Percentiles rank a stretch among this genome's conserved stretches.
phyloP scores from a whole-genome alignment of 2,329 filamentous ascomycete genomes.

The Curvularia sp. region DNA sequence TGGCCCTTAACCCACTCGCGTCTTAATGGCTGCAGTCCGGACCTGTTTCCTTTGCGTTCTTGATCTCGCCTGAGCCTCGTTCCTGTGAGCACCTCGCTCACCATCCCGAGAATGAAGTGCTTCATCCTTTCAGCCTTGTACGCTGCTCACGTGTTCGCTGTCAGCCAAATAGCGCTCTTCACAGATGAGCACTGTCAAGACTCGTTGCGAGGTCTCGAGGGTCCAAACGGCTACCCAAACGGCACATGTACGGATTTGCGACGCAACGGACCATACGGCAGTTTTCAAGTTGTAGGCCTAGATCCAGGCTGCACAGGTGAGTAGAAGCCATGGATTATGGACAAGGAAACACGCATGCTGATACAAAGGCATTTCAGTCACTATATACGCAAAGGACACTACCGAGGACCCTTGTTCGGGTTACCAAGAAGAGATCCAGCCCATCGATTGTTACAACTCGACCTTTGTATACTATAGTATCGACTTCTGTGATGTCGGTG shows the following conservation, averaged over 20 bases:
- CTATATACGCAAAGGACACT: conserved; percentile 13
- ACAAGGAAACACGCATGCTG: background rate
- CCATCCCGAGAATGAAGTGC: background rate
- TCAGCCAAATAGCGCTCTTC: conserved; percentile 23
- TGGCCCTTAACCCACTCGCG: background rate
- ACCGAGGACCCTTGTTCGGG: conserved; percentile 12
- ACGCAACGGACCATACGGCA: conserved; percentile 21
- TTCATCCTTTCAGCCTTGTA: background rate
- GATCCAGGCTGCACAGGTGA: conserved; percentile 37
- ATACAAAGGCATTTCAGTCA: conserved; percentile 5
- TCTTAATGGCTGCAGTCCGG: conserved; percentile 10
- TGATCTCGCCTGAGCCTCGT: background rate
- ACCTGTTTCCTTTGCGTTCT: conserved; percentile 6
- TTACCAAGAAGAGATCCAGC: conserved; percentile 13
- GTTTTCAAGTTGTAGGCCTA: conserved; percentile 36
- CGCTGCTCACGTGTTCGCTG: background rate
- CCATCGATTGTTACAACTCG: conserved; percentile 15
- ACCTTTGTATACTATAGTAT: conserved; percentile 18
- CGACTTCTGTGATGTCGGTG: conserved; percentile 11
- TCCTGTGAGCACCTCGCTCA: background rate
- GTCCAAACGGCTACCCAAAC: conserved; percentile 28
- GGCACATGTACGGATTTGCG: conserved; percentile 27
- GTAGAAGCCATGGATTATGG: background rate
- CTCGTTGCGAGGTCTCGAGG: conserved; percentile 19
- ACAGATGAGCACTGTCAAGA: conserved; percentile 18